Evolutionary conservation across 352 stramenopile species (phyloP).

Genomic region (Globisporangium alternatum): DNA sequence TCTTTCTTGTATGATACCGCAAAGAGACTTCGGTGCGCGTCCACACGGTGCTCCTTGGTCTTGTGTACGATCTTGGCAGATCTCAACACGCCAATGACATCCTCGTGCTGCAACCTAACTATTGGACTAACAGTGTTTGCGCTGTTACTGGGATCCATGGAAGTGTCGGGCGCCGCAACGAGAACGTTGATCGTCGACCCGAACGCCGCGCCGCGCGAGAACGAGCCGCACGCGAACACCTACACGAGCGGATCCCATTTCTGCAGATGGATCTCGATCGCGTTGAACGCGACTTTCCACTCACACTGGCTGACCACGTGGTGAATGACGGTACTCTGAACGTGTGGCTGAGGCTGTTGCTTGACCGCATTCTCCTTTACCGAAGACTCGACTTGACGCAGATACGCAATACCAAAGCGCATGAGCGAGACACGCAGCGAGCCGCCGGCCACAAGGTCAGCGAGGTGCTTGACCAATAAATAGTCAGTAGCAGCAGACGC

Average conservation of each 20-base stretch:
- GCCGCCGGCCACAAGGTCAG: slow-evolving; percentile 15
- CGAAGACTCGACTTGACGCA: slow-evolving; percentile 14
- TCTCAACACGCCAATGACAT: slow-evolving; percentile 37
- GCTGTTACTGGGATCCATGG: too few relatives aligned
- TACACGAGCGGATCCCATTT: slow-evolving; percentile 47
- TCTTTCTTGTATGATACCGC: slow-evolving; percentile 58
- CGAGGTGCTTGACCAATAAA: slow-evolving; percentile 28
- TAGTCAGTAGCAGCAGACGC: slow-evolving; percentile 8
- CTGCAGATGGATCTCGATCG: slow-evolving; percentile 58
- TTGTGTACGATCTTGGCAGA: slow-evolving; percentile 37
- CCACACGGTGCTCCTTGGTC: slow-evolving; percentile 29
- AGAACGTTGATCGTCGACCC: slow-evolving; percentile 74
- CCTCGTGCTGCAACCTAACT: slow-evolving; percentile 16
- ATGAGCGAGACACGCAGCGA: slow-evolving; percentile 27
- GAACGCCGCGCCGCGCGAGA: slow-evolving; percentile 64
- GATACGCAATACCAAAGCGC: slow-evolving; percentile 37
- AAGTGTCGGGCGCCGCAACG: slow-evolving; percentile 32
- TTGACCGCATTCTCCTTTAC: slow-evolving; percentile 4
- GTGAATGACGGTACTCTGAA: neutral
- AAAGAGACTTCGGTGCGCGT: slow-evolving; percentile 39
- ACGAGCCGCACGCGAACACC: slow-evolving; percentile 68
- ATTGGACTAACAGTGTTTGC: neutral
- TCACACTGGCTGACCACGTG: slow-evolving; percentile 52
- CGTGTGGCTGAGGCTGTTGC: slow-evolving; percentile 5
- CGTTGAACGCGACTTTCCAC: slow-evolving; percentile 64